Percentiles rank a stretch among this genome's conserved stretches.
phyloP scores from a whole-genome alignment of 176 grass and related monocot species.

The Musa beccarii region DNA sequence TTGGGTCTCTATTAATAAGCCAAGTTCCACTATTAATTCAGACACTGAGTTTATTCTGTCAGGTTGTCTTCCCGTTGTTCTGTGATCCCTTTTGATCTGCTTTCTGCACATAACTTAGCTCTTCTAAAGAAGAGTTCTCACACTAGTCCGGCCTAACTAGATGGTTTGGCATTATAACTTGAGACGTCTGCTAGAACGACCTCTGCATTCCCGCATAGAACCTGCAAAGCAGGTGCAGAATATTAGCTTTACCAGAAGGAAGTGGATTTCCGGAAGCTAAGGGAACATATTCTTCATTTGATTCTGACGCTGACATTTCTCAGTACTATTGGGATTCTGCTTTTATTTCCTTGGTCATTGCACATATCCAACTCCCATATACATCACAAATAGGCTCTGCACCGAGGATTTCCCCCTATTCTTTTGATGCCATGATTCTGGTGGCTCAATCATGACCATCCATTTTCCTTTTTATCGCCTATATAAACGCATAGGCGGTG shows the following conservation, averaged over 20 bases:
- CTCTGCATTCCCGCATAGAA: too few species aligned
- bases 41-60: neutral
- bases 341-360: neutral
- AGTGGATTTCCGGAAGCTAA: neutral
- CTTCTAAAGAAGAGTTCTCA: neutral
- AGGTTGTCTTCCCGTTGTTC: neutral
- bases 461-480: neutral
- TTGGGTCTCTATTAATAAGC: neutral
- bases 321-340: neutral
- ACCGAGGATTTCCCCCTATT: too few species aligned
- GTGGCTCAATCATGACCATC: neutral
- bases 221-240: too few species aligned
- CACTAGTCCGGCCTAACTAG: neutral
- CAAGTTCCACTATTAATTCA: neutral
- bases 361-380: neutral
- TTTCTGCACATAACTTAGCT: neutral
- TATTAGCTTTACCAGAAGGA: too few species aligned
- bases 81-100: neutral
- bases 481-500: neutral
- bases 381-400: too few species aligned
- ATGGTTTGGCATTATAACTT: too few species aligned
- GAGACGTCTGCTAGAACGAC: too few species aligned
- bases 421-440: neutral
- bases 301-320: neutral
- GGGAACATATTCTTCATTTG: neutral